Base-by-base conservation (phyloP, 139 green algal species). In the Picochlorum sp. region DNA sequence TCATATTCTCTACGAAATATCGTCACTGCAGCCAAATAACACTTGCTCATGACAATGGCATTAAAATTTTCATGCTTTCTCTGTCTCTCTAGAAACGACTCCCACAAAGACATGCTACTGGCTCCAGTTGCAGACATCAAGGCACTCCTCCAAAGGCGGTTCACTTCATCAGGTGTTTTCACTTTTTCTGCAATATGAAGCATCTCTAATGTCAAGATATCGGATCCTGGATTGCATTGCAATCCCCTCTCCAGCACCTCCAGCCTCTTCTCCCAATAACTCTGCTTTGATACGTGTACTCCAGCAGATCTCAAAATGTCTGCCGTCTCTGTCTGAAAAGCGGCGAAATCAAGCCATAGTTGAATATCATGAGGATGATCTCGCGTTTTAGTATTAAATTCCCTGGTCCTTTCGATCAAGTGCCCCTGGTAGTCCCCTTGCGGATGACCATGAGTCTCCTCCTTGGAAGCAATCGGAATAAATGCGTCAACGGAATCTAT, bases 311-410 rank as follows among this genome's bases (percentile, higher is more conserved):
- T 46, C 64, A 34, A 64, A 50, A 49, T 49, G 72, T 59, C 18
- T 85, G 58, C 61, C 72, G 60, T 32, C 18, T 26, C 1, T 24
- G 76, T 81, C 74, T 95, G 89, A 58, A 93, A 95, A 0, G 61
- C 61, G 3, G 89, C 87, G 74, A 89, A 95, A 54, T 84, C 73
- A 30, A 96, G 78, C 89, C 89, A 96, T 13, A 92, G 62, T 65
- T 82, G 61, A 44, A 86, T 32, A 56, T 91, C 71, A 23, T 71
- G 28, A 1, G 88, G 79, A 15, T 70, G 44, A 68, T 95, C 67
- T 18, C 89, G 65, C 6, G 82, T 66, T 0, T 71, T 75, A 47
- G 78, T 64, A 34, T 94, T 96, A 62, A 86, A 89, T 50, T 92
- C 81, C 23, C 68, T 66, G 3, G 85, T 91, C 20, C 78, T 69